Percentiles rank a stretch among this genome's conserved stretches.
These are phyloP conservation scores for Tetradesmus lagerheimii DNA, from an alignment of 139 green algal species.

Conservation along the genomic window DNA sequence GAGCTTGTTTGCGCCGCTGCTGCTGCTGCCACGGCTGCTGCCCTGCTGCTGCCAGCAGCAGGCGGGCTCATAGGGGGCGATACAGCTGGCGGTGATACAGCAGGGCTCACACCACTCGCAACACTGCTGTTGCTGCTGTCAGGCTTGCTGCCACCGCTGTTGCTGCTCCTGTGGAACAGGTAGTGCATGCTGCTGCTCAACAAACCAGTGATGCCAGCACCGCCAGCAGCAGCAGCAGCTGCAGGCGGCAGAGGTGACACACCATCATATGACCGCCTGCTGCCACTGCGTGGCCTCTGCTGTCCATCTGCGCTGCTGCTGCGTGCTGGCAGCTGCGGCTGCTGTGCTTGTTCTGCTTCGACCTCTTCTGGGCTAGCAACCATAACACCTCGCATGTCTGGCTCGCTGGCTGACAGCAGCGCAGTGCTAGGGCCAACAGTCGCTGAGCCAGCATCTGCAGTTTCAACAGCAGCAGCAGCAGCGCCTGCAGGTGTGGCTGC, in stretches of 20 bases:
- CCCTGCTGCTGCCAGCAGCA: background rate
- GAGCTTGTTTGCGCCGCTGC: background rate
- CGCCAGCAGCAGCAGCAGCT: background rate
- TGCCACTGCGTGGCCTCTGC: too few relatives aligned
- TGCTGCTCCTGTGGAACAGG: constrained; percentile 39
- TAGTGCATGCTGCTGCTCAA: constrained; percentile 44
- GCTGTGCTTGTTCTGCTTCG: background rate
- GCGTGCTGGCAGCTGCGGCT: background rate
- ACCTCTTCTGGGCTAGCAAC: constrained; percentile 29
- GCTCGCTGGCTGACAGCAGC: constrained; percentile 25
- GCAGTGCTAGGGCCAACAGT: too few relatives aligned
- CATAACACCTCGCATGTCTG: constrained; percentile 30
- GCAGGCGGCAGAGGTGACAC: background rate
- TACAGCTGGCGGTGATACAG: background rate
- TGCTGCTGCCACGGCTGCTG: background rate
- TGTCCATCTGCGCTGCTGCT: constrained; percentile 7
- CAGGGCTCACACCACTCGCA: constrained; percentile 6
- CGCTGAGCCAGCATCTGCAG: background rate
- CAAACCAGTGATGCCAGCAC: background rate
- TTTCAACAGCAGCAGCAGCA: background rate
- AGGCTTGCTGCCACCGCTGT: background rate
- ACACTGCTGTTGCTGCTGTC: constrained; percentile 32
- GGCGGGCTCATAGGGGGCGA: constrained; percentile 18
- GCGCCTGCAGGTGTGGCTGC: background rate
- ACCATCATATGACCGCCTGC: background rate